These are phyloP conservation scores for Polyporus tsugae DNA, from an alignment of 1,284 basidiomycete genomes.

Conservation along the genomic window DNA sequence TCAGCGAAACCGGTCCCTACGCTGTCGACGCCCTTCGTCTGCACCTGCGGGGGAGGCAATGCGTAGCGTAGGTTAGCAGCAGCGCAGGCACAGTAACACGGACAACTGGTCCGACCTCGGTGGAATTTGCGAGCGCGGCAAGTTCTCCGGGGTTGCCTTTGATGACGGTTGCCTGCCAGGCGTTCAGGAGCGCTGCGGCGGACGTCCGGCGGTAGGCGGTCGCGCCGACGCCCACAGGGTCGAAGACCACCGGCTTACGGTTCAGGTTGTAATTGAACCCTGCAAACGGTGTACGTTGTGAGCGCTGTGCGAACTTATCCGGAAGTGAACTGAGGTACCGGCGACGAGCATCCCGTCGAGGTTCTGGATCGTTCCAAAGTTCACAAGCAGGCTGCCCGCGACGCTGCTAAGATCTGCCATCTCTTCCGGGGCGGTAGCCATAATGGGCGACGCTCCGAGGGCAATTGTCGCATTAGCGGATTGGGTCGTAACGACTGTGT, in stretches of 20 bases:
- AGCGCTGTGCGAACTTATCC: background rate
- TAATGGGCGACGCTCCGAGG: slow-evolving; percentile 91
- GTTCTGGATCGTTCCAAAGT: slow-evolving; percentile 89
- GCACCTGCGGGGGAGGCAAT: slow-evolving; percentile 54
- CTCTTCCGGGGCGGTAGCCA: slow-evolving; percentile 87
- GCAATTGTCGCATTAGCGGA: slow-evolving; percentile 93
- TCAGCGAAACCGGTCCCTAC: slow-evolving; percentile 81
- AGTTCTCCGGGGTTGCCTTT: slow-evolving; percentile 97
- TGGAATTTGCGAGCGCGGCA: slow-evolving; percentile 75
- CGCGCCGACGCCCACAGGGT: slow-evolving; percentile 95
- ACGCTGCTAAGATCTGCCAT: slow-evolving; percentile 82
- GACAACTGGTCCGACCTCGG: slow-evolving; percentile 60
- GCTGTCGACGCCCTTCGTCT: slow-evolving; percentile 90
- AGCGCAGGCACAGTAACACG: background rate
- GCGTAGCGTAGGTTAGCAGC: background rate
- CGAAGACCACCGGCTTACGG: slow-evolving; percentile 87
- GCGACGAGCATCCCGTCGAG: slow-evolving; percentile 86
- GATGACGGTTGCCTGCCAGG: slow-evolving; percentile 91
- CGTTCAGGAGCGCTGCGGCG: slow-evolving; percentile 77
- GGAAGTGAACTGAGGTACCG: slow-evolving; percentile 50
- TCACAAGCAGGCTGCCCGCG: slow-evolving; percentile 81
- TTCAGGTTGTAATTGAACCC: slow-evolving; percentile 73
- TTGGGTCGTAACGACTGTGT: slow-evolving; percentile 90
- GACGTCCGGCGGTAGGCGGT: slow-evolving; percentile 74
- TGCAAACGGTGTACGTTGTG: slow-evolving; percentile 31